phyloP scores from a whole-genome alignment of 2,329 filamentous ascomycete genomes.

The Phialemonium atrogriseum region DNA sequence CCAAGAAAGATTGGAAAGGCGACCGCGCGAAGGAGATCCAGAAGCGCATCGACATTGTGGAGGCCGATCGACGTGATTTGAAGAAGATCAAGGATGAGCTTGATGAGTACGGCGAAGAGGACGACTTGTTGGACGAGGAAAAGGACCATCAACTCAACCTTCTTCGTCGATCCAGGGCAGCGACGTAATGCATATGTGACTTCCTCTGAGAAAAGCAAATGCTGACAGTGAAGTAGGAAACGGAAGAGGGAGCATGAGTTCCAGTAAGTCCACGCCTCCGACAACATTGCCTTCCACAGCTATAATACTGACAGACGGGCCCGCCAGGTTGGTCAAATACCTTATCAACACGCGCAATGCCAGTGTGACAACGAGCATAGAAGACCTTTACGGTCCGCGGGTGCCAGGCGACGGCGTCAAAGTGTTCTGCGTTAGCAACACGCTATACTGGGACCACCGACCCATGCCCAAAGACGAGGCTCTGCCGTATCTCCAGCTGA shows the following conservation, averaged over 20 bases:
- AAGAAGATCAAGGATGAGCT: conserved; percentile 4
- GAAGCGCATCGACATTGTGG: conserved; percentile 9
- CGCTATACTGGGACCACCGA: conserved; percentile 30
- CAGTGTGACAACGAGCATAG: conserved; percentile 20
- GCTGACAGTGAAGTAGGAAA: neutral
- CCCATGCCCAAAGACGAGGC: conserved; percentile 13
- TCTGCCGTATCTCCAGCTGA: conserved; percentile 26
- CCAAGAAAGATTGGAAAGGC: conserved; percentile 22
- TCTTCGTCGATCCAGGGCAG: neutral
- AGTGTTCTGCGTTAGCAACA: conserved; percentile 38
- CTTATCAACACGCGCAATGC: conserved; percentile 30
- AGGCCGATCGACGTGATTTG: conserved; percentile 5
- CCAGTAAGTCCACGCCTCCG: conserved; percentile 15
- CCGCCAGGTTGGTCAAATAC: no score
- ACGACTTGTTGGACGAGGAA: conserved; percentile 6
- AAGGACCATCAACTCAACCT: conserved; percentile 2
- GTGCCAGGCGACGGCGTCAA: conserved; percentile 16
- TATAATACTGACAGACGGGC: neutral
- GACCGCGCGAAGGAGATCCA: conserved; percentile 11
- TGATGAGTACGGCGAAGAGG: conserved; percentile 1
- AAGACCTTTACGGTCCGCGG: conserved; percentile 16
- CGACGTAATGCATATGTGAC: neutral
- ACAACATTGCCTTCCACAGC: neutral
- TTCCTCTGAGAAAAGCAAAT: neutral
- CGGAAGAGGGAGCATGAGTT: conserved; percentile 5